Evolutionary conservation across 176 grass and related monocot species (phyloP), one percentile per base, ranked within the genome.

Genomic region (Aegilops umbellulata): DNA sequence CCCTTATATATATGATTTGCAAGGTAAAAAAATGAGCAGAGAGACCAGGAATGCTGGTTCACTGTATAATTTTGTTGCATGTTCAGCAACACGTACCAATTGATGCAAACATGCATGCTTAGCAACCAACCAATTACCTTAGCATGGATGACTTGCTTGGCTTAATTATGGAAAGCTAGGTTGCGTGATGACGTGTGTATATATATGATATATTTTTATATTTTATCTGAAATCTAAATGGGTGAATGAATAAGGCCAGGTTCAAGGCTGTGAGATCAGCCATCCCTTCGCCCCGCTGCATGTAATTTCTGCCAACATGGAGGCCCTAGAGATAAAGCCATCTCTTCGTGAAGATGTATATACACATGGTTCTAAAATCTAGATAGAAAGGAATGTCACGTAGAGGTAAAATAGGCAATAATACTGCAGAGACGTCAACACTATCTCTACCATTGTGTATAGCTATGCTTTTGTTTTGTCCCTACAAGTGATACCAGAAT

Each of bases 71-170:
- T 69, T 46, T 69, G 41, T 46, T 81, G 27, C 41, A 51, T 58
- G 76, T 46, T 53, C 60, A 32, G 30, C 78, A 67, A 67, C 78
- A 27, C 19, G 42, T 87, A 75, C 76, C 26, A 27, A 74, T n/a
- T 85, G 87, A 85, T 85, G 82, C 76, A 84, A 65, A 65, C 64
- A 87, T 88, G 80, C 64, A 60, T 58, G 63, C 49, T 78, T 60
- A 86, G 24, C 58, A 30, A 51, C 65, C 62, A 25, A 55, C 42
- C 39, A 88, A 22, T 79, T 89, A 80, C 24, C 60, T 81, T 81
- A 67, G 26, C 76, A 31, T 80, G 29, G 47, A 85, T 85, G 61
- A 10, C 72, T 80, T 66, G 63, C 39, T 80, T 64, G 57, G 39
- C 38, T 53, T 79, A 38, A 60, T 61, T 51, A 17, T 64, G 58